Conservation (phyloP, 2,329 filamentous ascomycete species). For the Helicocarpus griseus region DNA sequence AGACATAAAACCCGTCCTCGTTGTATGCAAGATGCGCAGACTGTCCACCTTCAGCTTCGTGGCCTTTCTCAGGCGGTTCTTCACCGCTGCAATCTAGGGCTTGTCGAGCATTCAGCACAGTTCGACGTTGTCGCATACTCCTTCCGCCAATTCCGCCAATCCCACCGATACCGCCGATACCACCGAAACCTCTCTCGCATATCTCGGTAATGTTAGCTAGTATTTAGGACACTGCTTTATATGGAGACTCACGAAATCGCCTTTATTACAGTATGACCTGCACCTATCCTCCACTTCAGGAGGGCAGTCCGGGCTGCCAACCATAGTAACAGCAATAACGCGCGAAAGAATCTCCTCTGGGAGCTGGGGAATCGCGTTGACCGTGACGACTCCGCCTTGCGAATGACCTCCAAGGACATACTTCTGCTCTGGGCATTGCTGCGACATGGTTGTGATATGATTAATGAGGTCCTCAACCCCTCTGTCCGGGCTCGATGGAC, state of each 20-base stretch:
- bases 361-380: not conserved
- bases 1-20: not conserved
- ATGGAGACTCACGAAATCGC: not conserved
- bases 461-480: not conserved
- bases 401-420: not conserved
- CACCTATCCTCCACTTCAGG: not conserved
- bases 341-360: not conserved
- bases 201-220: not conserved
- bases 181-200: not conserved
- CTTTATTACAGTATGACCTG: not conserved
- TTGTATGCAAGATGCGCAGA: not conserved
- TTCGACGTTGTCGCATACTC: not conserved
- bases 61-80: not conserved
- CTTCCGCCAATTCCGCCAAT: not conserved
- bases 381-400: not conserved
- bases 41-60: not conserved
- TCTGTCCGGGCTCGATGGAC: not conserved
- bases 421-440: not conserved
- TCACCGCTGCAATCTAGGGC: not conserved
- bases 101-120: not conserved
- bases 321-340: not conserved
- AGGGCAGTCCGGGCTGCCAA: not conserved
- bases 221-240: not conserved
- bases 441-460: not conserved
- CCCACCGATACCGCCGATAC: not conserved